Conservation (phyloP, 179 eudicot genomes). For the Corrigiola litoralis region DNA sequence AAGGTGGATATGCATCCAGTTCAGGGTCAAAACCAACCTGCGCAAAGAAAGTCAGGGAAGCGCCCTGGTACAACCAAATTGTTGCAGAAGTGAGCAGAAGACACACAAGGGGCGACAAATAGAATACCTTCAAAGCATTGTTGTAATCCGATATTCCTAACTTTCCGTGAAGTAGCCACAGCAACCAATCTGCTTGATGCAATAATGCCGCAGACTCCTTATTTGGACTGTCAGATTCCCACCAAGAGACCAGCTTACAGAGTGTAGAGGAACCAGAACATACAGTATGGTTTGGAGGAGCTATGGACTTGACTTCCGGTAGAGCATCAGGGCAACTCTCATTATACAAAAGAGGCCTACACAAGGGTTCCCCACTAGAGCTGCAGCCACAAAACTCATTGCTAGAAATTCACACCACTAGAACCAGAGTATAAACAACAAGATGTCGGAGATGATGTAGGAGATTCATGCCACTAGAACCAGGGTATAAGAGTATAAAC, state of each 20-base stretch:
- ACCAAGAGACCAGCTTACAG: slow-evolving; percentile 96
- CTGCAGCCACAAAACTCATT: slow-evolving; percentile 40
- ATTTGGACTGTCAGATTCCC: slow-evolving; percentile 49
- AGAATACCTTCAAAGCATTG: slow-evolving; percentile 82
- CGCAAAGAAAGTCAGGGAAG: background rate
- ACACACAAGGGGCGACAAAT: background rate
- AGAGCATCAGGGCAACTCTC: slow-evolving; percentile 88
- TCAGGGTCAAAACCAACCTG: slow-evolving; percentile 98
- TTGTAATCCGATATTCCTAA: slow-evolving; percentile 91
- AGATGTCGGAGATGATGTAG: no score
- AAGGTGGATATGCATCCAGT: slow-evolving; percentile 72
- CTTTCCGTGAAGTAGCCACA: slow-evolving; percentile 96
- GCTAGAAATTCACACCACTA: slow-evolving; percentile 14
- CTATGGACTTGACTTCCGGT: slow-evolving; percentile 70
- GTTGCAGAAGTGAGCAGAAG: no score
- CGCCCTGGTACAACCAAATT: background rate
- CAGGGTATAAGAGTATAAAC: no score
- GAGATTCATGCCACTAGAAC: no score
- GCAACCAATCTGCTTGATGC: slow-evolving; percentile 97
- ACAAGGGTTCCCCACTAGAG: slow-evolving; percentile 69
- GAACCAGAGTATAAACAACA: background rate
- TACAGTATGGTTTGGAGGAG: slow-evolving; percentile 91
- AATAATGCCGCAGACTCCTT: slow-evolving; percentile 64
- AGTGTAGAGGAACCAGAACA: slow-evolving; percentile 89
- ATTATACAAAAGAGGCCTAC: slow-evolving; percentile 73